Conservation (phyloP, 768 basidiomycete species). For the Exidia glandulosa region DNA sequence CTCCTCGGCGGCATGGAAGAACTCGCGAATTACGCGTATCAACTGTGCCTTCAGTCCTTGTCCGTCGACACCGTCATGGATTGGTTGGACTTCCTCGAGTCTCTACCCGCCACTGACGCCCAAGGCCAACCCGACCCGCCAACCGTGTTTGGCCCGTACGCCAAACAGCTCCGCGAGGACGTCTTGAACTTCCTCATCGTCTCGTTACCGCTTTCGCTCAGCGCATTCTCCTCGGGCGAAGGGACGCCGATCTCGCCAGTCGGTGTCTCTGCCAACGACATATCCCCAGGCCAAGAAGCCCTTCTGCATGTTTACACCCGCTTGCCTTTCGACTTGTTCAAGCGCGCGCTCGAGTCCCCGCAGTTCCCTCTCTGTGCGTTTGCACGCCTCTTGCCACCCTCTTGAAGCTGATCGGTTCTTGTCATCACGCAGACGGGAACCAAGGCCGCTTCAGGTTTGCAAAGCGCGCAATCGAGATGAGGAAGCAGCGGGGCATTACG, state of each 20-base stretch:
- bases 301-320: conserved; percentile 64
- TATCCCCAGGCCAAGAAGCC: conserved; percentile 41
- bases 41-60: conserved; percentile 65
- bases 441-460: conserved; percentile 87
- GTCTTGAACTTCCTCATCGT: conserved; percentile 69
- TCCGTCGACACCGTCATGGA: conserved; percentile 58
- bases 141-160: conserved; percentile 66
- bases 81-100: conserved; percentile 71
- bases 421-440: conserved; percentile 48
- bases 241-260: background rate
- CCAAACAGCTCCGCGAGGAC: conserved; percentile 63
- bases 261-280: conserved; percentile 9
- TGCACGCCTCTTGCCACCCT: background rate
- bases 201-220: conserved; percentile 49
- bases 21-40: conserved; percentile 68
- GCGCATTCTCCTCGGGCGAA: conserved; percentile 8
- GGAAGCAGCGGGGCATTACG: conserved; percentile 68
- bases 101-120: conserved; percentile 28
- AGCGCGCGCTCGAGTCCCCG: conserved; percentile 68
- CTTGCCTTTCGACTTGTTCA: conserved; percentile 83
- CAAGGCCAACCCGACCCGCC: conserved; percentile 30
- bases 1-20: conserved; percentile 83
- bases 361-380: conserved; percentile 65
- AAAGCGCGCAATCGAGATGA: conserved; percentile 74
- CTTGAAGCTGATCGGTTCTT: background rate